Evolutionary conservation across 2,329 filamentous ascomycete genomes (phyloP).

Genomic region (Aspergillus ruber): DNA sequence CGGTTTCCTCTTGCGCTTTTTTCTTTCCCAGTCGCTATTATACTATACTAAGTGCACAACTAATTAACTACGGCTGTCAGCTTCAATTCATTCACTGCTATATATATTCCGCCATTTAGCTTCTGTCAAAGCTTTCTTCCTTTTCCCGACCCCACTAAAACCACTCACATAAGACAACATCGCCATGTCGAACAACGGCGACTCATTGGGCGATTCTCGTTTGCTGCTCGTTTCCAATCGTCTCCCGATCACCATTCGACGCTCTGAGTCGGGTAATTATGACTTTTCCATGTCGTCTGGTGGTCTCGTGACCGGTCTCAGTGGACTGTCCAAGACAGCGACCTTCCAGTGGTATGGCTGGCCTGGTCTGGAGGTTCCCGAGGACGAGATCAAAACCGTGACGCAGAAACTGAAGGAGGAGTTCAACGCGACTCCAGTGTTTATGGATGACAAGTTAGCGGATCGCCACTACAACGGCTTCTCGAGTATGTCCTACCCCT

Average conservation of each 20-base stretch:
- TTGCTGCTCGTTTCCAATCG: constrained; percentile 86
- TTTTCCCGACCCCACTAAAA: background rate
- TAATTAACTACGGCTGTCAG: too few relatives aligned
- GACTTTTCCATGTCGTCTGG: constrained; percentile 90
- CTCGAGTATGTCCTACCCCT: constrained; percentile 59
- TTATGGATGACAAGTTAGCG: constrained; percentile 81
- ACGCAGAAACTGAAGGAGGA: constrained; percentile 71
- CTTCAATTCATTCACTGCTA: too few relatives aligned
- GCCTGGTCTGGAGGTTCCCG: constrained; percentile 84
- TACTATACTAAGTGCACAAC: too few relatives aligned
- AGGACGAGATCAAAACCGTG: constrained; percentile 66
- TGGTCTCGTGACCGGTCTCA: constrained; percentile 82
- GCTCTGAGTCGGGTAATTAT: constrained; percentile 78
- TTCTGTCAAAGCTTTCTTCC: background rate
- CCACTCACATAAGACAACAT: background rate
- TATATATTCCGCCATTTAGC: too few relatives aligned
- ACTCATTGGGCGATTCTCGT: constrained; percentile 24
- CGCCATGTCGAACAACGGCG: constrained; percentile 4
- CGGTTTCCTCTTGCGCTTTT: too few relatives aligned
- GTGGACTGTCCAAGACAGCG: constrained; percentile 78
- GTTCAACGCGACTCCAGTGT: constrained; percentile 79
- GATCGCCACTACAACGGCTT: constrained; percentile 95
- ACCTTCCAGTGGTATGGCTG: constrained; percentile 96
- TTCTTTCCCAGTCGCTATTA: too few relatives aligned
- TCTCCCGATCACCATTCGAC: constrained; percentile 88